Percentiles rank a stretch among this genome's conserved stretches.
Conservation (phyloP, 2,329 filamentous ascomycete genomes). For the Fusarium lateritium region DNA sequence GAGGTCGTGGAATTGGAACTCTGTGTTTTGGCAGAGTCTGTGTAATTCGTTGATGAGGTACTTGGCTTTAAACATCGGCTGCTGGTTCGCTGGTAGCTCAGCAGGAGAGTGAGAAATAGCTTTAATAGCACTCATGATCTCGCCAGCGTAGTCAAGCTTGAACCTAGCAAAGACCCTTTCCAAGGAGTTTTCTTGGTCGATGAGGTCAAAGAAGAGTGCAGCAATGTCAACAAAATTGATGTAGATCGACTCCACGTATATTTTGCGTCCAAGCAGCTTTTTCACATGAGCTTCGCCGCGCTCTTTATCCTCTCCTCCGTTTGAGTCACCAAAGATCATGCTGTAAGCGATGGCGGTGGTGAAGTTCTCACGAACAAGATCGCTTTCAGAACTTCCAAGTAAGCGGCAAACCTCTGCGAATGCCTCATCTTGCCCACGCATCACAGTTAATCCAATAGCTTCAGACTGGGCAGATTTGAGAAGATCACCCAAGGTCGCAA, state of each 20-base stretch:
- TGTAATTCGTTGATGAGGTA: constrained; percentile 82
- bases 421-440: constrained; percentile 80
- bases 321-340: constrained; percentile 71
- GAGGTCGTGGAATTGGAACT: constrained; percentile 73
- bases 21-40: constrained; percentile 81
- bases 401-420: constrained; percentile 71
- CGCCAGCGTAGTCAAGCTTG: constrained; percentile 71
- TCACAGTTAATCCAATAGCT: constrained; percentile 82
- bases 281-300: constrained; percentile 78
- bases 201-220: constrained; percentile 80
- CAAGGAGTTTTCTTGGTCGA: constrained; percentile 82
- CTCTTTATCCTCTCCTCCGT: constrained; percentile 54
- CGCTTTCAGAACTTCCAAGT: constrained; percentile 67
- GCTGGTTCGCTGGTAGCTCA: constrained; percentile 81
- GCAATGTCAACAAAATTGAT: constrained; percentile 83
- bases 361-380: constrained; percentile 79
- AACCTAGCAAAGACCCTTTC: constrained; percentile 76
- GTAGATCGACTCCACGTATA: constrained; percentile 74
- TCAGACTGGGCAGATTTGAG: constrained; percentile 81
- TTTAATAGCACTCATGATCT: constrained; percentile 79
- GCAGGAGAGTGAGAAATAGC: constrained; percentile 75
- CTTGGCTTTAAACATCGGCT: constrained; percentile 87
- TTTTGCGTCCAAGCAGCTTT: constrained; percentile 76
- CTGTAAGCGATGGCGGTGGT: constrained; percentile 86
- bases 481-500: constrained; percentile 76